A percentile compares a stretch with the other conserved stretches of the same genome.
Evolutionary conservation across 768 basidiomycete genomes (phyloP).

Genomic region (Hirschioporus abietinus): DNA sequence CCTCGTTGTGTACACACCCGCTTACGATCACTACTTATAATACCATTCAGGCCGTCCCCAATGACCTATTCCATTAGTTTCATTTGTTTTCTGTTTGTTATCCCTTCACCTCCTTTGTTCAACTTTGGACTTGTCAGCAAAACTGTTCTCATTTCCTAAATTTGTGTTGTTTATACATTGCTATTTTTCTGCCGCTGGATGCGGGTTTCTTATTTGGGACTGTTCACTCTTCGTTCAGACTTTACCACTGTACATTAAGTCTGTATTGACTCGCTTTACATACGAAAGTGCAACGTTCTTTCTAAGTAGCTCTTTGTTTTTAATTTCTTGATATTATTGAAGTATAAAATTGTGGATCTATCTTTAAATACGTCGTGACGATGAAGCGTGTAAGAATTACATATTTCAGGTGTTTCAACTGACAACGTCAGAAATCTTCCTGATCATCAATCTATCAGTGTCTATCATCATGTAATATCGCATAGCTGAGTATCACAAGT

Average conservation of each 20-base stretch:
- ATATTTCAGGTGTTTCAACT: neutral
- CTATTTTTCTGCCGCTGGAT: neutral
- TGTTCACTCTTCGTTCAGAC: neutral
- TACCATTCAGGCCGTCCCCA: neutral
- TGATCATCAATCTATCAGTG: neutral
- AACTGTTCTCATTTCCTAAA: neutral
- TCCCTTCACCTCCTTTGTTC: neutral
- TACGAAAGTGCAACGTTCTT: neutral
- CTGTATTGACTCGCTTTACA: neutral
- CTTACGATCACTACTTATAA: constrained; percentile 1
- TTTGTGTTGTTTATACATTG: neutral
- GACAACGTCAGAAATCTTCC: neutral
- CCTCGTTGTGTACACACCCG: neutral
- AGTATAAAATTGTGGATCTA: neutral
- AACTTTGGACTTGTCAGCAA: neutral
- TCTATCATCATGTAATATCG: neutral
- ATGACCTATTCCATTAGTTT: neutral
- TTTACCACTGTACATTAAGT: neutral
- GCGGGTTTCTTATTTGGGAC: neutral
- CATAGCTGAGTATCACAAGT: neutral
- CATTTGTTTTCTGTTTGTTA: neutral
- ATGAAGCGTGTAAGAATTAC: too few relatives aligned
- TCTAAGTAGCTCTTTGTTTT: neutral
- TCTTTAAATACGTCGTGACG: neutral
- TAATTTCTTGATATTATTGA: neutral